Conservation (phyloP, 352 stramenopile species). For the Pseudoperonospora humuli region DNA sequence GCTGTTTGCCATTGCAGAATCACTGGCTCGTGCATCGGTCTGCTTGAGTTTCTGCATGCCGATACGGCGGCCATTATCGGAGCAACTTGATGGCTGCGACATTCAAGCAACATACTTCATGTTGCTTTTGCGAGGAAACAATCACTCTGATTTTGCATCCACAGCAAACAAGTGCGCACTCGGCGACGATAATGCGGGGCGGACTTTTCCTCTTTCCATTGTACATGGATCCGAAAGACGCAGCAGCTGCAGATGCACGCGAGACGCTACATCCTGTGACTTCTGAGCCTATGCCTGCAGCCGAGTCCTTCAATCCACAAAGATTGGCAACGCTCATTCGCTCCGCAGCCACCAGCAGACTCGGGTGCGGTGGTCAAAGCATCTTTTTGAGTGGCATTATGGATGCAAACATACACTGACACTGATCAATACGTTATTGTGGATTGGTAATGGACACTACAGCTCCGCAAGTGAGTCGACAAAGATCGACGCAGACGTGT, state of each 20-base stretch:
- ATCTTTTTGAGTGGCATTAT: neutral
- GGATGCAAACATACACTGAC: neutral
- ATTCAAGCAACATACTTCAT: conserved; percentile 29
- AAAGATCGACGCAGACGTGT: conserved; percentile 25
- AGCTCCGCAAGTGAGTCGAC: conserved; percentile 16
- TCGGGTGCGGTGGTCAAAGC: conserved; percentile 23
- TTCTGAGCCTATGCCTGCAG: neutral
- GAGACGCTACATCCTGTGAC: conserved; percentile 19
- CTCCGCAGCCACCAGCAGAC: conserved; percentile 22
- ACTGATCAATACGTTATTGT: neutral
- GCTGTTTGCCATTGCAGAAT: no score
- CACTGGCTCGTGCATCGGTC: neutral
- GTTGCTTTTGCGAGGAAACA: conserved; percentile 10
- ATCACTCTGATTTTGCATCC: conserved; percentile 25
- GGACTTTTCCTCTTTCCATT: conserved; percentile 50
- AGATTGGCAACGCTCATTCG: conserved; percentile 38
- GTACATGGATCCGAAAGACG: conserved; percentile 28
- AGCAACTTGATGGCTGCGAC: conserved; percentile 7
- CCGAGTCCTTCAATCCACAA: conserved; percentile 22
- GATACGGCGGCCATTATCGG: no score
- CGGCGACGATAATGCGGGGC: conserved; percentile 33
- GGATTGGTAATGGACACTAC: neutral
- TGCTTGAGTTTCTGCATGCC: neutral
- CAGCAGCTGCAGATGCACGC: conserved; percentile 14
- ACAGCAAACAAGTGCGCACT: conserved; percentile 5